Base-by-base conservation (phyloP, 108 stramenopile genomes). In the Chaetoceros tenuissimus region DNA sequence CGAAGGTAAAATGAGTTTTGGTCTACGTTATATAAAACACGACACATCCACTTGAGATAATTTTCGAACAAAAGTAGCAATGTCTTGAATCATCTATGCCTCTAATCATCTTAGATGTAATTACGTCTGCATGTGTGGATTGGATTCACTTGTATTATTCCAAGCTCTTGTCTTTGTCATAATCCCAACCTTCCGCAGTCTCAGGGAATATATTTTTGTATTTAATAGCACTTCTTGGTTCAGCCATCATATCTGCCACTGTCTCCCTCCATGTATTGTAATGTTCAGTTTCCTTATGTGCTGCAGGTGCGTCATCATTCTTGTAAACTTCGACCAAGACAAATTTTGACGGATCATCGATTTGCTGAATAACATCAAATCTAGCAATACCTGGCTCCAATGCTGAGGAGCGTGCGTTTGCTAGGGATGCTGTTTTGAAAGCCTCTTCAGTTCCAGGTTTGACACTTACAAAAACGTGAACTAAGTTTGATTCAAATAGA, bases 161-260 rank as follows among this genome's bases (percentile, higher is more conserved):
- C 46, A 74, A 51, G 24, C 3, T 28, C 34, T 46, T 43, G 40
- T 63, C 70, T 19, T 57, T 55, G 24, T 48, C 60, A 58, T 75
- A 75, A 55, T 71, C 69, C 74, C 74, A 75, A 21, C 74, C 74
- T 7, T 49, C 54, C 2, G 44, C 0, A 28, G 70, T 71, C 3
- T 69, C 60, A 17, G 74, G 75, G 31, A 72, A 76, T 24, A 64
- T 19, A 51, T 72, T 72, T 20, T 59, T 52, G 45, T 68, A 76
- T 48, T 76, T 76, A n/a, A 67, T 59, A 5, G 75, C 75, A 22
- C 55, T 62, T 24, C 75, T 53, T 16, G 75, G 75, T 29, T 68
- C 66, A n/a, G 73, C 78, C 78, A 79, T 79, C 73, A 79, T 75
- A 23, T 79, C 62, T 22, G 74, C 78, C 0, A 79, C 78, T 18